phyloP scores from a whole-genome alignment of 2,329 filamentous ascomycete species.

The Penicillium sclerotiorum region DNA sequence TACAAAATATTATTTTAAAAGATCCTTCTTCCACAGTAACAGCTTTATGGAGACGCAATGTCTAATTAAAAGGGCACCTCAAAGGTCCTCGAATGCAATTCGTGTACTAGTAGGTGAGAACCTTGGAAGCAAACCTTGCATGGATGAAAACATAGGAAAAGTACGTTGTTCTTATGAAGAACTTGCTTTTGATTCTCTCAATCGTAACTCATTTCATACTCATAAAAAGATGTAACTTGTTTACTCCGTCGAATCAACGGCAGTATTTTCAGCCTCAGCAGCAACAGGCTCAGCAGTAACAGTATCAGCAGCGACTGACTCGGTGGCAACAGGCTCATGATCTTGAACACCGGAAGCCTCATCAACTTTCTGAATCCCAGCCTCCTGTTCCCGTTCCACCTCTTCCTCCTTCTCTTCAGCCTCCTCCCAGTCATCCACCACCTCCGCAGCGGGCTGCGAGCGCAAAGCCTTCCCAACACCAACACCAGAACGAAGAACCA shows the following conservation, averaged over 20 bases:
- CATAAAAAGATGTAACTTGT: too few relatives aligned
- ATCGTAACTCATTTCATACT: too few relatives aligned
- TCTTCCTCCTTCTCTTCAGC: constrained; percentile 48
- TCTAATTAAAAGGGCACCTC: constrained; percentile 1
- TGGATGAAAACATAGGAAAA: too few relatives aligned
- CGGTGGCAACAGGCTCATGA: too few relatives aligned
- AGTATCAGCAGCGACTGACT: background rate
- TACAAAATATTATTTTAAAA: too few relatives aligned
- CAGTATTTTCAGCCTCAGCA: background rate
- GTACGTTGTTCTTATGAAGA: too few relatives aligned
- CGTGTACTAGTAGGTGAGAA: constrained; percentile 8
- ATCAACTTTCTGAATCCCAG: constrained; percentile 1
- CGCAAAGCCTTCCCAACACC: constrained; percentile 34
- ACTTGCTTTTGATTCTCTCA: too few relatives aligned
- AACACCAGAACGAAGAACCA: constrained; percentile 40
- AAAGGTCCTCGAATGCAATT: constrained; percentile 18
- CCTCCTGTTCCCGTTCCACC: constrained; percentile 25
- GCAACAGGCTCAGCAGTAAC: background rate
- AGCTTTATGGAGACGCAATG: too few relatives aligned
- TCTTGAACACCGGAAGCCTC: background rate
- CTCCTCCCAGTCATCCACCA: constrained; percentile 52
- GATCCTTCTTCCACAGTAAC: too few relatives aligned
- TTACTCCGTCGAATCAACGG: too few relatives aligned
- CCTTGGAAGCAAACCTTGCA: background rate
- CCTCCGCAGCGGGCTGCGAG: constrained; percentile 30